Percentiles rank a stretch among this genome's conserved stretches.
These are phyloP conservation scores for Citrus glauca DNA, from an alignment of 345 rosid species.

Conservation along the genomic window DNA sequence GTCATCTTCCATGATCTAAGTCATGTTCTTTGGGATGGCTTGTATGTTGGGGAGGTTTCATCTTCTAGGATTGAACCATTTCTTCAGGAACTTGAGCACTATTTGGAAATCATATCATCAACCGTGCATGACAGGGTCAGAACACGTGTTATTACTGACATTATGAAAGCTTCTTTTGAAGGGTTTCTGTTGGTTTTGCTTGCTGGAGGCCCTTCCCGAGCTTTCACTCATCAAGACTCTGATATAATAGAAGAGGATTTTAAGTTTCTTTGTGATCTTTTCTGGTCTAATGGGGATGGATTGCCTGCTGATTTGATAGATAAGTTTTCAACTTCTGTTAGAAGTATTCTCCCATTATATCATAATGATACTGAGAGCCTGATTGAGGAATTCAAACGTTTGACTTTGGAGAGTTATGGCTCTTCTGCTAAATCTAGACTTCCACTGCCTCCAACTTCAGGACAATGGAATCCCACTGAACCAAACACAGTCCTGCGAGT, in stretches of 20 bases:
- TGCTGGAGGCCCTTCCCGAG: conserved; percentile 89
- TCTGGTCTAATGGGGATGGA: conserved; percentile 96
- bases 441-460: conserved; percentile 82
- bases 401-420: conserved; percentile 55
- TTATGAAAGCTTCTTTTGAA: conserved; percentile 95
- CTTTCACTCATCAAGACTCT: conserved; percentile 64
- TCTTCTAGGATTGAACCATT: conserved; percentile 79
- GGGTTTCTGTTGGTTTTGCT: conserved; percentile 84
- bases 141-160: conserved; percentile 71
- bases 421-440: conserved; percentile 67
- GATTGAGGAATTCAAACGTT: conserved; percentile 47
- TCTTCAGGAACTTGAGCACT: conserved; percentile 77
- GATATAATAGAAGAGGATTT: conserved; percentile 74
- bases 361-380: conserved; percentile 59
- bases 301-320: conserved; percentile 76
- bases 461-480: conserved; percentile 82
- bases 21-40: conserved; percentile 77
- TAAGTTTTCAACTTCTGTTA: conserved; percentile 57
- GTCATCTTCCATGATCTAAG: conserved; percentile 76
- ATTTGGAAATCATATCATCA: conserved; percentile 63
- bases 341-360: conserved; percentile 67
- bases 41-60: conserved; percentile 68
- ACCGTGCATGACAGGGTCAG: conserved; percentile 81
- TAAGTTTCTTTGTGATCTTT: conserved; percentile 65
- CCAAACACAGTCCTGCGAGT: conserved; percentile 82